phyloP scores from a whole-genome alignment of 2,329 filamentous ascomycete genomes.

The Paecilomyces dactylethromorphus region DNA sequence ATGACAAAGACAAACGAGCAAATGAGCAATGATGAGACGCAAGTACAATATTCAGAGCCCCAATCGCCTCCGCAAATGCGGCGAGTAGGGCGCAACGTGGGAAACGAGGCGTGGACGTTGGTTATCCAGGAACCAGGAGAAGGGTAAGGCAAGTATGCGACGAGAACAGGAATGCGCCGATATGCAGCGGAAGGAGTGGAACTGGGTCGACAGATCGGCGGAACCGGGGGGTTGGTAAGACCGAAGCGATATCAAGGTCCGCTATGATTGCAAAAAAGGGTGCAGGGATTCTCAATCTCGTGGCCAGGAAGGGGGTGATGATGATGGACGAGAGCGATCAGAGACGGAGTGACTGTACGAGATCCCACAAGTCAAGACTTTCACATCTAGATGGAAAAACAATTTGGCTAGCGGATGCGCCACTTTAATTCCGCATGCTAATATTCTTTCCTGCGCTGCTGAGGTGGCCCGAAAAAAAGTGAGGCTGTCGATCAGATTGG shows the following conservation, averaged over 20 bases:
- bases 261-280: not conserved
- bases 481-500: constrained; percentile 6
- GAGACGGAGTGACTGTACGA: not conserved
- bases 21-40: not conserved
- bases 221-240: not conserved
- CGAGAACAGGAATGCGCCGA: not conserved
- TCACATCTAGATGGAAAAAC: constrained; percentile 2
- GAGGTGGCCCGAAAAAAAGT: constrained; percentile 3
- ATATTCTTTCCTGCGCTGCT: not conserved
- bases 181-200: not conserved
- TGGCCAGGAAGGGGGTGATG: not conserved
- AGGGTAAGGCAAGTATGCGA: not conserved
- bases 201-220: not conserved
- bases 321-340: not conserved
- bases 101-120: not conserved
- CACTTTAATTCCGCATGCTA: constrained; percentile 1
- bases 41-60: not conserved
- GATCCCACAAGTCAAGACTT: not conserved
- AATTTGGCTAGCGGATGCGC: constrained; percentile 2
- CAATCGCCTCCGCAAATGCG: not conserved
- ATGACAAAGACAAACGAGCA: not conserved
- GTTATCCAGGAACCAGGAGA: not conserved
- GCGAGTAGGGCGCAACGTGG: not conserved
- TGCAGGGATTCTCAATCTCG: not conserved
- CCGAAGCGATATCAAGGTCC: not conserved